Conservation (phyloP, 176 grass and related monocot species). For the Zea mays region DNA sequence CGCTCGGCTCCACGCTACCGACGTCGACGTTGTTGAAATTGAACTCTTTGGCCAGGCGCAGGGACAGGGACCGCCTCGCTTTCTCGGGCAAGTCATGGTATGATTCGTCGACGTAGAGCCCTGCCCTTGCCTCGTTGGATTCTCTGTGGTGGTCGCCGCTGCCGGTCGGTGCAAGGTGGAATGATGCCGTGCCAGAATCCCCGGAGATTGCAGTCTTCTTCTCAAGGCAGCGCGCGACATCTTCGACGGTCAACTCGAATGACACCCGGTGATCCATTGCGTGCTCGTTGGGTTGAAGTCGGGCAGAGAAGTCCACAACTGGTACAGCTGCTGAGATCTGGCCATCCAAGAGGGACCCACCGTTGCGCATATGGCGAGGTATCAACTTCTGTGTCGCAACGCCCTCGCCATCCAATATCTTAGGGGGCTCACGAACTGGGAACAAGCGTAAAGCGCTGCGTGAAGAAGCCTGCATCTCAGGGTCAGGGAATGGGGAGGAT, state of each 20-base stretch:
- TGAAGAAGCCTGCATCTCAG: conserved; percentile 41
- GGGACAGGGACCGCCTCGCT: conserved; percentile 57
- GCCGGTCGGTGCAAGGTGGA: conserved; percentile 36
- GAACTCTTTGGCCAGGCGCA: conserved; percentile 76
- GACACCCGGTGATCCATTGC: conserved; percentile 80
- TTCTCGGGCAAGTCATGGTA: conserved; percentile 85
- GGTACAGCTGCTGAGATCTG: conserved; percentile 71
- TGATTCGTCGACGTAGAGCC: conserved; percentile 57
- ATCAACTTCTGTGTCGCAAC: conserved; percentile 72
- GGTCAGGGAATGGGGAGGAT: conserved; percentile 67
- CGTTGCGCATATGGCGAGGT: conserved; percentile 60
- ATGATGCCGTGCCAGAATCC: conserved; percentile 52
- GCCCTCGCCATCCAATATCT: conserved; percentile 66
- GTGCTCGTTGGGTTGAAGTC: conserved; percentile 66
- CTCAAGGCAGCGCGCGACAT: conserved; percentile 77
- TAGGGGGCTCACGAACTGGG: conserved; percentile 57
- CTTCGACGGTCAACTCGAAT: conserved; percentile 86
- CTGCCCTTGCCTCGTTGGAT: conserved; percentile 35
- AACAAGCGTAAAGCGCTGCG: conserved; percentile 48
- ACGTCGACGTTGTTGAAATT: conserved; percentile 70
- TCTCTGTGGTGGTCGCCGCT: conserved; percentile 25
- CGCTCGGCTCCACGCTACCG: conserved; percentile 35
- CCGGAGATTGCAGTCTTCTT: conserved; percentile 65
- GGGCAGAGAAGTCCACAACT: conserved; percentile 52
- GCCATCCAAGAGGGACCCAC: conserved; percentile 72